Evolutionary conservation across 1,284 basidiomycete species (phyloP).

Genomic region (Apiotrichum gracile): DNA sequence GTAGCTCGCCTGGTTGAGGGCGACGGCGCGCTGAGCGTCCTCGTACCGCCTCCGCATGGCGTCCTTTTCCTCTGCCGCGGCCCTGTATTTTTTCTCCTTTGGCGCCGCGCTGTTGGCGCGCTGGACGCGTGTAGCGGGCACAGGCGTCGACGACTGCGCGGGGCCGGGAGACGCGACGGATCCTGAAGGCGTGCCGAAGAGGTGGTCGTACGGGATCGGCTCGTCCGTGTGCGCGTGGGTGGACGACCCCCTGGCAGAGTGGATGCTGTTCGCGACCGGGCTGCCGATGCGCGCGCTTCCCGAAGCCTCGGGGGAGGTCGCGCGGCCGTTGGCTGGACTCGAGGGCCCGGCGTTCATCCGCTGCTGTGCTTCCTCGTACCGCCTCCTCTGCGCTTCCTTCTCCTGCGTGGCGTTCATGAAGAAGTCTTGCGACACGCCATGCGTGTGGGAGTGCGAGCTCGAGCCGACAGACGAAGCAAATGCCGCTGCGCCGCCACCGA

Average conservation of each 20-base stretch:
- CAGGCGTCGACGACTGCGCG: too few relatives aligned
- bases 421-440: background rate
- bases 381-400: conserved; percentile 25
- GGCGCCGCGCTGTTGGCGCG: background rate
- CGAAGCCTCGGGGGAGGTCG: background rate
- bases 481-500: background rate
- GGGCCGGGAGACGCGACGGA: background rate
- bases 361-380: conserved; percentile 26
- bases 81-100: background rate
- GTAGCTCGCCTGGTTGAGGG: background rate
- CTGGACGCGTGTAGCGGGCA: too few relatives aligned
- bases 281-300: background rate
- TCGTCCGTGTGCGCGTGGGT: background rate
- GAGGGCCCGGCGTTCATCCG: background rate
- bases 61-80: conserved; percentile 4
- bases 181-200: background rate
- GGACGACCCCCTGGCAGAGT: background rate
- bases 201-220: conserved; percentile 14
- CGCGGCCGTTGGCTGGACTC: background rate
- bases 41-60: conserved; percentile 8
- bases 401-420: conserved; percentile 20
- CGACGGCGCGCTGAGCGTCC: conserved; percentile 29
- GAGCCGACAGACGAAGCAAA: background rate
- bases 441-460: background rate
- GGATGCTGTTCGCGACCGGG: background rate